phyloP scores from a whole-genome alignment of 106 monocot genomes.

The Acorus calamus region DNA sequence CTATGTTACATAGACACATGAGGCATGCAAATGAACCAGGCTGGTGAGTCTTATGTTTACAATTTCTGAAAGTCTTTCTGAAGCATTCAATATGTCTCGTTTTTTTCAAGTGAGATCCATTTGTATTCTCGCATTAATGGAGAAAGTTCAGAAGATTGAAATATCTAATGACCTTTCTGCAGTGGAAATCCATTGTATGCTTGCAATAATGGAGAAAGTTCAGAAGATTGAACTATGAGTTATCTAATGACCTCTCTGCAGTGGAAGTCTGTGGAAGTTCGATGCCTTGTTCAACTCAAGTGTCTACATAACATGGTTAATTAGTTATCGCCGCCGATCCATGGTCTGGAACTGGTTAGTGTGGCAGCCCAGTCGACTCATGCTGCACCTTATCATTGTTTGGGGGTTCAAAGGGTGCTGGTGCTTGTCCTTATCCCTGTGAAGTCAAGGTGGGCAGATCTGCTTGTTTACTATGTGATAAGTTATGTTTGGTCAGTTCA shows the following conservation, averaged over 20 bases:
- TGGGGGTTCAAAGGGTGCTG: too few relatives aligned
- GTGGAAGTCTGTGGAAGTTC: too few relatives aligned
- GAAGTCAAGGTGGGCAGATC: neutral
- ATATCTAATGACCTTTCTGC: too few relatives aligned
- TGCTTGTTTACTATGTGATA: neutral
- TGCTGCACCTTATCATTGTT: neutral
- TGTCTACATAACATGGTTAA: conserved; percentile 33
- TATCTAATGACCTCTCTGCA: too few relatives aligned
- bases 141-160: too few relatives aligned
- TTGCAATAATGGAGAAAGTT: too few relatives aligned
- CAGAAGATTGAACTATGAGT: too few relatives aligned
- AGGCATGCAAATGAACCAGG: conserved; percentile 1
- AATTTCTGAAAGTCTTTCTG: too few relatives aligned
- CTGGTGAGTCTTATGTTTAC: too few relatives aligned
- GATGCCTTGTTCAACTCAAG: neutral
- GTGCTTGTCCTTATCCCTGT: neutral
- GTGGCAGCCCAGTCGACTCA: conserved; percentile 49
- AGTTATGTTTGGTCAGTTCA: too few relatives aligned
- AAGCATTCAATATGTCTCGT: neutral
- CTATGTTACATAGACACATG: conserved; percentile 31
- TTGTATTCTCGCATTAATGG: neutral
- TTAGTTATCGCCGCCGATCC: conserved; percentile 39
- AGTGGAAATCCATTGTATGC: too few relatives aligned
- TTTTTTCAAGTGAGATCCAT: too few relatives aligned
- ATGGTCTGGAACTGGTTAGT: conserved; percentile 56